Base-by-base conservation (phyloP, 805 yeast species). In the Wickerhamomyces pijperi region DNA sequence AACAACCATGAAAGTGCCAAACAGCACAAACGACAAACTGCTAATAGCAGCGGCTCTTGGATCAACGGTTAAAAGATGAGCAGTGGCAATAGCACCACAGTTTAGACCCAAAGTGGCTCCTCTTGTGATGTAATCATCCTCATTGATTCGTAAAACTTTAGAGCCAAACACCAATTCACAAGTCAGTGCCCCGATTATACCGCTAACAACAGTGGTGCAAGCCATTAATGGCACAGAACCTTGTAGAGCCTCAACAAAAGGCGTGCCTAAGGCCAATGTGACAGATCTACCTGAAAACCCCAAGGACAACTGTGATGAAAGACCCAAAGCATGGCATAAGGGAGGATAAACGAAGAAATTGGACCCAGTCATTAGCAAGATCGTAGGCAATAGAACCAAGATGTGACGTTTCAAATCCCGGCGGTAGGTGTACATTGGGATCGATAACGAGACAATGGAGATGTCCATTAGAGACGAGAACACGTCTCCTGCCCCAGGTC, bases 401-500 rank as follows among this genome's bases (percentile, higher is more conserved):
- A 76, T 78, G 49, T 81, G 79, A 37, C 67, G 65, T 21, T 63
- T 56, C 44, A 83, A 67, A 48, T 82, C 94, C 14, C 58, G 59
- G 37, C 92, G 60, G 57, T 81, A 82, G 8, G 81, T 72, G 56
- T 70, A 83, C 85, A 83, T 80, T 3, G 94, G 87, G 37, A 83
- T 59, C 18, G 88, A 72, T 34, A 83, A 63, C 2, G 90, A 73
- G 1, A 81, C 87, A 56, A 83, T 83, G 2, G 86, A 74, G 8
- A 81, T 70, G 50, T 82, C 92, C 81, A 83, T 78, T 46, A 82
- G 56, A 0, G 87, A 70, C 5, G 77, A 55, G 32, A 83, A 65
- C 15, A 83, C 64, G 52, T 83, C 94, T 2, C 94, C 94, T 13
- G 88, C 83, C 0, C 94, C 94, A n/a, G n/a, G n/a, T n/a, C n/a